Evolutionary conservation across 768 basidiomycete genomes (phyloP), one percentile per base, ranked within the genome.

Genomic region (Boletellus ananas): DNA sequence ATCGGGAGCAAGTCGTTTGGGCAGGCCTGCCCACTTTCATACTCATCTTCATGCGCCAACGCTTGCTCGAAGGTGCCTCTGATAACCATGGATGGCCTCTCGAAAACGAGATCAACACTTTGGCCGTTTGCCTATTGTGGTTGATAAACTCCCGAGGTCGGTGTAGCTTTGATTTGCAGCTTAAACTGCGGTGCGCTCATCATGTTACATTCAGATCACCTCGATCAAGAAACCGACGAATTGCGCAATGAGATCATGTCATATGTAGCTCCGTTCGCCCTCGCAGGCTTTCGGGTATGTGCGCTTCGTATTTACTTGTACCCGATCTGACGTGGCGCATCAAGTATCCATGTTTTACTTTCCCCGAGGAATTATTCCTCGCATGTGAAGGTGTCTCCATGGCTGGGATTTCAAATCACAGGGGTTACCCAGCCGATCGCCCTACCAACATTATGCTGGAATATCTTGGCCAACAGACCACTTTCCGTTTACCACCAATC

Each of bases 81-180:
- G 51, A 52, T 13, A 75, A 75, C 41, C 59, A 70, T 34, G 76
- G 74, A 5, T 81, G 80, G 80, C 79, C 80, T 3, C 42, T 76
- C 12, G 67, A 74, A 37, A 77, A 71, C 41, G 72, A 73, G 47
- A 58, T 66, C 39, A 79, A 75, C 21, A 72, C 74, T 1, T 57
- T 82, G 20, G 80, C 69, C 6, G 58, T 80, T 7, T 70, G 74
- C 8, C 61, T 80, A 16, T 69, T 76, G 39, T 82, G 81, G 81
- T 57, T 75, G 17, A 62, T 73, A 21, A 70, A 70, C 8, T 74
- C 77, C 38, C 50, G 23, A 50, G 54, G 64, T 65, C 34, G 11
- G 11, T 27, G 35, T 43, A 16, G 10, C 31, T 16, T 39, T 8
- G 17, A 20, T 21, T 45, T 18, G 11, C 23, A 20, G 23, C 13